Base-by-base conservation (phyloP, 1,284 basidiomycete genomes). In the Rhodotorula mucilaginosa region DNA sequence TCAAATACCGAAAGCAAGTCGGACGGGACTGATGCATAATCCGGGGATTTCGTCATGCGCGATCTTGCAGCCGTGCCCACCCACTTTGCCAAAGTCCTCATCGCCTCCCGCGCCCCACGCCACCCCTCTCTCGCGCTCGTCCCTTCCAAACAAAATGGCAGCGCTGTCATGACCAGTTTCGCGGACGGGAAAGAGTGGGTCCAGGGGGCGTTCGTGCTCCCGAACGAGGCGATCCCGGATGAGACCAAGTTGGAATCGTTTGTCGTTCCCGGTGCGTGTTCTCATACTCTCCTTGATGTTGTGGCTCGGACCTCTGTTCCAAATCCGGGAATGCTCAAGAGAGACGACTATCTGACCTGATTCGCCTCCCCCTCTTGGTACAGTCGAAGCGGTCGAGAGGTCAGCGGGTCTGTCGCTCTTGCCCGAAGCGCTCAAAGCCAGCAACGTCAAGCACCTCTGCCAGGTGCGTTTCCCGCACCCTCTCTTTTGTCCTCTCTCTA, bases 31-130 rank as follows among this genome's bases (percentile, higher is more conserved):
- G 51, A 52, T 52, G 49, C 19, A 51, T n/a, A n/a, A n/a, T n/a
- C n/a, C n/a, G n/a, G n/a, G n/a, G n/a, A n/a, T n/a, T n/a, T n/a
- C n/a, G n/a, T n/a, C n/a, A n/a, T n/a, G n/a, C n/a, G n/a, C n/a
- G n/a, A n/a, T n/a, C n/a, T n/a, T n/a, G 5, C 65, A 75, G 85
- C 90, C 48, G 97, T 99, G 12, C 97, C 97, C 0, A 99, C 97
- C 7, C 97, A 99, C 81, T 99, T 99, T 81, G 96, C 96, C 48
- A 99, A 98, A 82, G 94, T 98, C 46, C 88, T 98, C 39, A 85
- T 97, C 65, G 88, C 91, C 1, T 86, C 91, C 0, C 87, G 87
- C 76, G 88, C 91, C 0, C 68, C 71, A 6, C 34, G 34, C 3
- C 58, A 57, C 0, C 58, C 72, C 3, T 58, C 61, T 15, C 46